These are phyloP conservation scores for Torulaspora pretoriensis DNA, from an alignment of 1,139 yeast species.

Conservation along the genomic window DNA sequence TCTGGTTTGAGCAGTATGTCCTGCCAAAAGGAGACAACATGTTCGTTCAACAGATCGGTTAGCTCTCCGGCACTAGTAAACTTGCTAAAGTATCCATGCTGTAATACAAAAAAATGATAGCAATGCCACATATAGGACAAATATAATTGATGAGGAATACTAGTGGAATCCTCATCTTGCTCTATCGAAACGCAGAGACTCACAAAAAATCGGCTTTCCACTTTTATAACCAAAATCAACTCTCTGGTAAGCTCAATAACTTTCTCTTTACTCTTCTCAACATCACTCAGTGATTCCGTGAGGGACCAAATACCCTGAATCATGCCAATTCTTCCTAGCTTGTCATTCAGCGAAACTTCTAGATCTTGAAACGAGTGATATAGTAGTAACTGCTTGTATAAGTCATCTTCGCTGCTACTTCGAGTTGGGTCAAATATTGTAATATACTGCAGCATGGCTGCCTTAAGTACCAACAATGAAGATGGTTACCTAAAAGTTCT, in stretches of 20 bases:
- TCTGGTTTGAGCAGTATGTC: conserved; percentile 29
- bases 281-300: conserved; percentile 21
- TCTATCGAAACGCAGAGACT: conserved; percentile 16
- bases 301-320: conserved; percentile 39
- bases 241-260: conserved; percentile 33
- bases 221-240: conserved; percentile 25
- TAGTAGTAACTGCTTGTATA: conserved; percentile 27
- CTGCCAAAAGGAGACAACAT: conserved; percentile 32
- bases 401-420: conserved; percentile 24
- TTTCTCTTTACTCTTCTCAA: conserved; percentile 16
- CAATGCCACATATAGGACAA: conserved; percentile 28
- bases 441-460: conserved; percentile 25
- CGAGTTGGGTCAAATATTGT: conserved; percentile 30
- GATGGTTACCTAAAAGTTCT: neutral
- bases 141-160: conserved; percentile 25
- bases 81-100: conserved; percentile 23
- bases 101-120: conserved; percentile 28
- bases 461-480: neutral
- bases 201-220: conserved; percentile 29
- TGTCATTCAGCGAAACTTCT: conserved; percentile 29
- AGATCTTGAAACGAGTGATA: conserved; percentile 29
- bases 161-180: conserved; percentile 2
- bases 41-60: conserved; percentile 31
- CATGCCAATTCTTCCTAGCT: conserved; percentile 38
- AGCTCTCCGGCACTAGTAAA: conserved; percentile 17